A percentile compares a stretch with the other conserved stretches of the same genome.
phyloP scores from a whole-genome alignment of 2,329 filamentous ascomycete species.

The Trichoderma sp. region DNA sequence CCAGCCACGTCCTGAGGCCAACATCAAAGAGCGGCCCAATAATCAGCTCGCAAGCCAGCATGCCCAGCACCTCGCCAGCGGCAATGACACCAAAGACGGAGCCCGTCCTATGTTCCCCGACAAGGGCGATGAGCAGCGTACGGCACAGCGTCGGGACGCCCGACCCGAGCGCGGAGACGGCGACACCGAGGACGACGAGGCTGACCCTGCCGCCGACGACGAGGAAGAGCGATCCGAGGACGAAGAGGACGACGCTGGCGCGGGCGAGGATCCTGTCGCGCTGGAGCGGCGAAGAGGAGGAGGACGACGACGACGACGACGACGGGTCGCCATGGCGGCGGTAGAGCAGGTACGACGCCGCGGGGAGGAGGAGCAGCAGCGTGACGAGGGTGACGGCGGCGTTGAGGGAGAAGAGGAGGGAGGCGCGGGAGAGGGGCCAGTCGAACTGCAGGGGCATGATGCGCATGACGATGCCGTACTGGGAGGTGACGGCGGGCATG shows the following conservation, averaged over 20 bases:
- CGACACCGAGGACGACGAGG: constrained; percentile 33
- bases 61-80: constrained; percentile 34
- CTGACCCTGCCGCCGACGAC: constrained; percentile 32
- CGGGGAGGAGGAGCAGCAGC: constrained; percentile 33
- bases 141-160: constrained; percentile 36
- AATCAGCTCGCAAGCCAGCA: constrained; percentile 32
- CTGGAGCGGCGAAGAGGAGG: constrained; percentile 10
- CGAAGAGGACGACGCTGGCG: constrained; percentile 32
- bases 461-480: constrained; percentile 34
- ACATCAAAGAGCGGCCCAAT: constrained; percentile 35
- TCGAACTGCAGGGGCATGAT: constrained; percentile 37
- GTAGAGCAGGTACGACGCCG: constrained; percentile 26
- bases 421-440: constrained; percentile 32
- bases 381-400: constrained; percentile 34
- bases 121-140: constrained; percentile 32
- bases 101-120: constrained; percentile 31
- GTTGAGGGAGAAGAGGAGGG: constrained; percentile 34
- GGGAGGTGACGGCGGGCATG: constrained; percentile 32
- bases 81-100: constrained; percentile 35
- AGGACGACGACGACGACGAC: too few relatives aligned
- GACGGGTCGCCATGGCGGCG: constrained; percentile 4
- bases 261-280: constrained; percentile 32
- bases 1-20: constrained; percentile 34
- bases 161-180: constrained; percentile 34
- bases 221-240: constrained; percentile 34